phyloP scores from a whole-genome alignment of 2,329 filamentous ascomycete species.

The Calonectria montana region DNA sequence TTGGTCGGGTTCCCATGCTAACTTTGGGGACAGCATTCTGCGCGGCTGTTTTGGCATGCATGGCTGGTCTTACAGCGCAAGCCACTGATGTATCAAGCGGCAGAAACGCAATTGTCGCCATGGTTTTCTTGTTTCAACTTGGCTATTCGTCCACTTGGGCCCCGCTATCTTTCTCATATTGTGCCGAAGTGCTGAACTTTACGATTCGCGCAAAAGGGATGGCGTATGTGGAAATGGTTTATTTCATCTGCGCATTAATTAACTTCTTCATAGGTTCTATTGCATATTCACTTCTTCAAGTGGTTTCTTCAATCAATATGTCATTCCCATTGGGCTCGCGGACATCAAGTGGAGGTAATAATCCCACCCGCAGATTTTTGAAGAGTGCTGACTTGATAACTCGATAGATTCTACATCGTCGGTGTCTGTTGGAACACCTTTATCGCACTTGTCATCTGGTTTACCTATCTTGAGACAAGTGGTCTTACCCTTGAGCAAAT shows the following conservation, averaged over 20 bases:
- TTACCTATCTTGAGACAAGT: slow-evolving; percentile 23
- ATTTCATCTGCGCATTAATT: neutral
- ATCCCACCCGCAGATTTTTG: too few relatives aligned
- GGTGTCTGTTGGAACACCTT: slow-evolving; percentile 19
- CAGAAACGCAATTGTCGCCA: slow-evolving; percentile 23
- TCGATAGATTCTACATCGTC: slow-evolving; percentile 20
- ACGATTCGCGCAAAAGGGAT: slow-evolving; percentile 25
- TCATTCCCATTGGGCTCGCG: slow-evolving; percentile 16
- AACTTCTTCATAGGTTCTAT: slow-evolving; percentile 8
- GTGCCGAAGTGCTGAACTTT: slow-evolving; percentile 25
- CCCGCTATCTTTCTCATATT: slow-evolving; percentile 24
- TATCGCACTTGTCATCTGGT: slow-evolving; percentile 19
- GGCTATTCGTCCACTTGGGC: slow-evolving; percentile 27
- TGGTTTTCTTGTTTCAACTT: slow-evolving; percentile 28
- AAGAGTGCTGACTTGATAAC: neutral
- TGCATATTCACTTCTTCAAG: slow-evolving; percentile 18
- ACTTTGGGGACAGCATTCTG: slow-evolving; percentile 18
- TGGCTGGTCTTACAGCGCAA: slow-evolving; percentile 19
- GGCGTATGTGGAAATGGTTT: slow-evolving; percentile 3
- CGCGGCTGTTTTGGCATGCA: slow-evolving; percentile 23
- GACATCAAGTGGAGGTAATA: slow-evolving; percentile 24
- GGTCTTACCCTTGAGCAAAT: slow-evolving; percentile 27
- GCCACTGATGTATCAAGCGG: slow-evolving; percentile 14
- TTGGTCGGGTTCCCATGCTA: slow-evolving; percentile 24
- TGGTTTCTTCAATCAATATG: slow-evolving; percentile 27